Evolutionary conservation across 805 yeast species (phyloP), one percentile per base, ranked within the genome.

Genomic region (Suhomyces tanzawaensis): DNA sequence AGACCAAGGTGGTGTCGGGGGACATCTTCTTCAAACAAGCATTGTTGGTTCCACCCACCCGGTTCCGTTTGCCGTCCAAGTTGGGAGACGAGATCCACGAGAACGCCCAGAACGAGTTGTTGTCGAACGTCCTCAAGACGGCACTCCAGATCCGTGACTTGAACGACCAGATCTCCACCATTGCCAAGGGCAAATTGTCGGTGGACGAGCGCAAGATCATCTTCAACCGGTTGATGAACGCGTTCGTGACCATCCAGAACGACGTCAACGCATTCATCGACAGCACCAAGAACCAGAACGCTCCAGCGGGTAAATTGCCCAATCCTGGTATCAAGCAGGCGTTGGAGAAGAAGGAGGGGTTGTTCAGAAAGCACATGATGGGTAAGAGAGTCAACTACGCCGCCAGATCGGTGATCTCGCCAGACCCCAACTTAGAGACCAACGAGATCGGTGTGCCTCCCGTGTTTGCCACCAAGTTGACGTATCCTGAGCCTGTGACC

Each of bases 381-480:
- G 99, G 99, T 61, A 93, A 93, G 74, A 89, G 99, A 73, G 99
- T 93, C 43, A 95, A 93, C 63, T 91, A 87, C 57, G 96, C 98
- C 37, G 99, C 99, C 36, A 88, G 99, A 69, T 91, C 99, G 7
- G 99, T 93, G 54, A 93, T 93, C 66, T 90, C 98, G 5, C 98
- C 98, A 4, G 99, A 93, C 69, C 99, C 99, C 40, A 93, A 85
- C 71, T 76, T 93, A 52, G 99, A 93, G 69, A 95, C 99, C 11
- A 88, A 90, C 60, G 96, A 93, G 66, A 91, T 93, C 58, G 99
- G 99, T 69, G 91, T 93, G 40, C 99, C 99, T 22, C 99, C 99
- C 0, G 99, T 95, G 12, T 93, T 93, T 55, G 99, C 99, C 13
- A 82, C 78, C 43, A 91, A 90, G 62, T 74, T 93, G 52, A 93